A percentile compares a stretch with the other conserved stretches of the same genome.
phyloP scores from a whole-genome alignment of 306 rosid genomes.

The Clitoria ternatea region DNA sequence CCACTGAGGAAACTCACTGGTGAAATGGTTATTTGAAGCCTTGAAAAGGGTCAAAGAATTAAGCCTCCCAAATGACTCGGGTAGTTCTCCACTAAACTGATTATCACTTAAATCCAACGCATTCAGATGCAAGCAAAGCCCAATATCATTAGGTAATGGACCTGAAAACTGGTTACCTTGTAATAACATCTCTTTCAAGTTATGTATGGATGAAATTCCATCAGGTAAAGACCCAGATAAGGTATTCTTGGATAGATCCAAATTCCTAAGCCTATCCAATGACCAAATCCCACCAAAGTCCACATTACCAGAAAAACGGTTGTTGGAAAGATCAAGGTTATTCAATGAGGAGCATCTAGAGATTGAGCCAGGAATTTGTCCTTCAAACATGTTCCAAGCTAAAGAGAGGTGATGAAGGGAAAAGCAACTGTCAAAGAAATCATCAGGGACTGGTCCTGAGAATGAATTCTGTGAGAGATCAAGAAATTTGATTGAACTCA shows the following conservation, averaged over 20 bases:
- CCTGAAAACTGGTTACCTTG: slow-evolving; percentile 69
- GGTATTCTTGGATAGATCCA: slow-evolving; percentile 75
- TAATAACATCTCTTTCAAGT: slow-evolving; percentile 56
- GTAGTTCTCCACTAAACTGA: slow-evolving; percentile 49
- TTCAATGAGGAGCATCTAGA: slow-evolving; percentile 55
- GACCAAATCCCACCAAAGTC: slow-evolving; percentile 62
- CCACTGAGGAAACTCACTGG: slow-evolving; percentile 61
- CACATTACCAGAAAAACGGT: slow-evolving; percentile 51
- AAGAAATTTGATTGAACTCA: slow-evolving; percentile 52
- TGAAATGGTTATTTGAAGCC: slow-evolving; percentile 45
- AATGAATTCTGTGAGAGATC: slow-evolving; percentile 72
- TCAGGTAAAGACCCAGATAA: slow-evolving; percentile 53
- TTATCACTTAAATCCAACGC: slow-evolving; percentile 60
- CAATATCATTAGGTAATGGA: slow-evolving; percentile 60
- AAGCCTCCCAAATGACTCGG: slow-evolving; percentile 44
- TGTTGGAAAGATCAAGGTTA: slow-evolving; percentile 57
- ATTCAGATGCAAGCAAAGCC: slow-evolving; percentile 59
- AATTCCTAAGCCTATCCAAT: slow-evolving; percentile 51
- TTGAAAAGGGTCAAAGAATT: slow-evolving; percentile 42
- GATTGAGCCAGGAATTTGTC: slow-evolving; percentile 54
- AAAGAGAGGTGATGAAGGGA: slow-evolving; percentile 59
- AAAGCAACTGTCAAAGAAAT: slow-evolving; percentile 38
- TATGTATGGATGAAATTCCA: slow-evolving; percentile 66
- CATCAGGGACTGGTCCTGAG: slow-evolving; percentile 51
- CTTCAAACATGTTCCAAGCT: slow-evolving; percentile 60